phyloP scores from a whole-genome alignment of 805 yeast genomes.

The Zygoascus tannicola region DNA sequence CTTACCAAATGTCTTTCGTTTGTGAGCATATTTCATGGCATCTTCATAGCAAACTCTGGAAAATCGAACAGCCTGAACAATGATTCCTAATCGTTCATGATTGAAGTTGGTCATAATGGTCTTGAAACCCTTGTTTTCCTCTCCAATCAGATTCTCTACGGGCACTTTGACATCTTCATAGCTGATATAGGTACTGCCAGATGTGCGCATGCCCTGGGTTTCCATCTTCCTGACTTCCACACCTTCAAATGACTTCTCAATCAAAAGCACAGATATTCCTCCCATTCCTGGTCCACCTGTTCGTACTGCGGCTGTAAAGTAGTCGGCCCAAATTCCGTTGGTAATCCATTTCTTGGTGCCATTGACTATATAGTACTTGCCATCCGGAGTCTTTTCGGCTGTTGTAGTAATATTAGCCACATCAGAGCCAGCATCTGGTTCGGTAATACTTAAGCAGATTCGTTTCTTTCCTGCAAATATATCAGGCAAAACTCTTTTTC shows the following conservation, averaged over 20 bases:
- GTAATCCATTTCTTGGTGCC: slow-evolving; percentile 40
- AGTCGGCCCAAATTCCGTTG: slow-evolving; percentile 35
- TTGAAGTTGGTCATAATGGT: slow-evolving; percentile 36
- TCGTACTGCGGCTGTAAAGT: slow-evolving; percentile 36
- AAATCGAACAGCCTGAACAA: slow-evolving; percentile 32
- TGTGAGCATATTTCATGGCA: slow-evolving; percentile 31
- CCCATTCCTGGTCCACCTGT: slow-evolving; percentile 34
- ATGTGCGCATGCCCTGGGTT: slow-evolving; percentile 34
- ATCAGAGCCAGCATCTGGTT: slow-evolving; percentile 38
- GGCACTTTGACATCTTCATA: slow-evolving; percentile 38
- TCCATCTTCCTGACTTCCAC: slow-evolving; percentile 30
- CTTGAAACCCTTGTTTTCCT: slow-evolving; percentile 35
- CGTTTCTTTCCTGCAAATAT: slow-evolving; percentile 32
- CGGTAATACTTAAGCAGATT: slow-evolving; percentile 34
- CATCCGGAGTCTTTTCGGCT: slow-evolving; percentile 31
- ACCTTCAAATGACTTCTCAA: slow-evolving; percentile 32
- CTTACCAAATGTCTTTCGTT: slow-evolving; percentile 35
- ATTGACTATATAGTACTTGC: slow-evolving; percentile 32
- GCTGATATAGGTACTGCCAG: slow-evolving; percentile 34
- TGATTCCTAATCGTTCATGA: slow-evolving; percentile 35
- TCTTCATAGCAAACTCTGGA: slow-evolving; percentile 33
- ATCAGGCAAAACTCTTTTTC: slow-evolving; percentile 31
- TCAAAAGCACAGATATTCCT: slow-evolving; percentile 32
- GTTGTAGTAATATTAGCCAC: slow-evolving; percentile 34
- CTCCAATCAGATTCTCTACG: slow-evolving; percentile 31